Evolutionary conservation across 441 rosid species (phyloP).

Genomic region (Adansonia rubrostipa): DNA sequence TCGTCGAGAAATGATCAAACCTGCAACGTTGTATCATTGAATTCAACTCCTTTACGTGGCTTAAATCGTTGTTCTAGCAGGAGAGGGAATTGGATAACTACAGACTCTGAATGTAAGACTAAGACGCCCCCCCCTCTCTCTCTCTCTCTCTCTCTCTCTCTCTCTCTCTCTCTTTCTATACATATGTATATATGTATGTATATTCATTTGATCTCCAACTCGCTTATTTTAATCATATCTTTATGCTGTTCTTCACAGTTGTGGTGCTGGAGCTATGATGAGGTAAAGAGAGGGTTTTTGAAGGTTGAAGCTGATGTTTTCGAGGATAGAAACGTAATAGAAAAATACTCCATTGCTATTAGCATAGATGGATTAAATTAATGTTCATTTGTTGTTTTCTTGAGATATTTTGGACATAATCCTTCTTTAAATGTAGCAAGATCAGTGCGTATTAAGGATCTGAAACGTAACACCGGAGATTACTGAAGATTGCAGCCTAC

Average conservation of each 20-base stretch:
- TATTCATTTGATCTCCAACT: background rate
- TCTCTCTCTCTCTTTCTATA: background rate
- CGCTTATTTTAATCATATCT: background rate
- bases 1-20: conserved; percentile 37
- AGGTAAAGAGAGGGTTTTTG: background rate
- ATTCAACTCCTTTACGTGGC: conserved; percentile 46
- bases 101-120: conserved; percentile 81
- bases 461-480: conserved; percentile 6
- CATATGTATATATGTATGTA: background rate
- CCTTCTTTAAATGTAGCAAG: background rate
- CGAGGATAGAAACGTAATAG: background rate
- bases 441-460: conserved; percentile 6
- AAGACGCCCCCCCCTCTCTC: no score
- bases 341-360: background rate
- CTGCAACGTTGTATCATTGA: conserved; percentile 44
- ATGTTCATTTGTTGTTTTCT: background rate
- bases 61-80: conserved; percentile 34
- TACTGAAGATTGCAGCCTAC: background rate
- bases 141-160: no score
- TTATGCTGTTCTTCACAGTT: conserved; percentile 17
- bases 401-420: background rate
- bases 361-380: background rate
- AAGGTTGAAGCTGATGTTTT: conserved; percentile 9
- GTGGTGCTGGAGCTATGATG: conserved; percentile 25
- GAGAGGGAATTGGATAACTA: conserved; percentile 91